These are phyloP conservation scores for Diplosphaera chodatii DNA, from an alignment of 139 green algal genomes.

Conservation along the genomic window DNA sequence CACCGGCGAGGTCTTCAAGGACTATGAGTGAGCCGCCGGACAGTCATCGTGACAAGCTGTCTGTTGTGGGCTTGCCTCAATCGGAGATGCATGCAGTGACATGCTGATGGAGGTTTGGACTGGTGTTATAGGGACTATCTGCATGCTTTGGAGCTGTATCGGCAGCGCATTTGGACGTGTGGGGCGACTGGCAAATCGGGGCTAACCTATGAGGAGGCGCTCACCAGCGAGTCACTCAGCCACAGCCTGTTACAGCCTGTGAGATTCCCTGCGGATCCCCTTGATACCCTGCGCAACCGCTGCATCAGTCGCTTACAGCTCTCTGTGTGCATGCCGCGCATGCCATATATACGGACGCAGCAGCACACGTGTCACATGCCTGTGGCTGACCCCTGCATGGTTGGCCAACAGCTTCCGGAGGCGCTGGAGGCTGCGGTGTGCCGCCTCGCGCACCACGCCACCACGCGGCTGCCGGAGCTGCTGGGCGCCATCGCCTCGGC, in stretches of 20 bases:
- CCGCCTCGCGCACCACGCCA: slow-evolving; percentile 45
- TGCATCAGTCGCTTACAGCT: too few species aligned
- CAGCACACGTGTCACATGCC: too few species aligned
- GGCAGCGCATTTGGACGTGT: slow-evolving; percentile 51
- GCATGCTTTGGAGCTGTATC: slow-evolving; percentile 37
- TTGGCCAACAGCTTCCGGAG: slow-evolving; percentile 40
- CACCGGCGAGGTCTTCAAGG: slow-evolving; percentile 55
- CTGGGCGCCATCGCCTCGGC: slow-evolving; percentile 9
- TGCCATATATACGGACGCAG: too few species aligned
- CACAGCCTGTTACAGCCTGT: slow-evolving; percentile 17
- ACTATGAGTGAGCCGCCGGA: slow-evolving; percentile 46
- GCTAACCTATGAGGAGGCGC: slow-evolving; percentile 68
- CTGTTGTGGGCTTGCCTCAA: too few species aligned
- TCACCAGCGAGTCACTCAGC: slow-evolving; percentile 21
- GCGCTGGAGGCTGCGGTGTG: slow-evolving; percentile 29
- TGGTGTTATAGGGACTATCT: slow-evolving; percentile 33
- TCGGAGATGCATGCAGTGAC: background rate
- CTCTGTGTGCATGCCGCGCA: too few species aligned
- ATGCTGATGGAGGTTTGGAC: background rate
- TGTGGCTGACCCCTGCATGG: background rate
- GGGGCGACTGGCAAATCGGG: slow-evolving; percentile 33
- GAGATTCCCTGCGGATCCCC: too few species aligned
- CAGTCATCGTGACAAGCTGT: too few species aligned
- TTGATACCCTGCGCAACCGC: too few species aligned
- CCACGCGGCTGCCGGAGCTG: slow-evolving; percentile 32